phyloP scores from a whole-genome alignment of 2,329 filamentous ascomycete species.

The Ophiostoma piceae region DNA sequence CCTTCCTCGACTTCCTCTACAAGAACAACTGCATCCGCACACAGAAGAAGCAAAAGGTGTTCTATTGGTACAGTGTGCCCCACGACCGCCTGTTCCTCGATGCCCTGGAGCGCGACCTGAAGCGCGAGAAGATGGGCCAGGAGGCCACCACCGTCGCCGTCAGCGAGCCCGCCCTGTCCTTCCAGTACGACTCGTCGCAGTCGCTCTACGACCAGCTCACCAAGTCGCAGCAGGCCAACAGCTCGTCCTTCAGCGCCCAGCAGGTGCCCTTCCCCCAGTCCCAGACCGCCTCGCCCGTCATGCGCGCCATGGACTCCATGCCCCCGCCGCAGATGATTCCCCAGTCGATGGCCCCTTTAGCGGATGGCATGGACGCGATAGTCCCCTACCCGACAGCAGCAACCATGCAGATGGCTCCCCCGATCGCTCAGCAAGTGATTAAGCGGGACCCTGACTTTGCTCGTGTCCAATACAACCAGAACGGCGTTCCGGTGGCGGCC shows the following conservation, averaged over 20 bases:
- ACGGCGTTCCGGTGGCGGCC: constrained; percentile 76
- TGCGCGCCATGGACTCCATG: constrained; percentile 90
- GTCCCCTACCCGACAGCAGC: constrained; percentile 52
- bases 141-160: constrained; percentile 95
- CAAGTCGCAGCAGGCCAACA: constrained; percentile 97
- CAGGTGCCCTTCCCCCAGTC: constrained; percentile 63
- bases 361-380: constrained; percentile 67
- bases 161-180: constrained; percentile 93
- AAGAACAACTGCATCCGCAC: constrained; percentile 99
- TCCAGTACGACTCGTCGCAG: constrained; percentile 98
- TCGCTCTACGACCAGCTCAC: constrained; percentile 99
- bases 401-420: constrained; percentile 63
- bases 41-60: constrained; percentile 99
- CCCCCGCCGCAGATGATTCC: constrained; percentile 60
- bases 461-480: constrained; percentile 84
- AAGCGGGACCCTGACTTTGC: constrained; percentile 85
- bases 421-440: constrained; percentile 65
- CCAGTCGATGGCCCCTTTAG: constrained; percentile 50
- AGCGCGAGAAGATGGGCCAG: constrained; percentile 99
- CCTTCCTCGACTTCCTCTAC: constrained; percentile 97
- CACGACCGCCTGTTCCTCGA: constrained; percentile 97
- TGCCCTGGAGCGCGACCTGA: constrained; percentile 91
- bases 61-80: constrained; percentile 99
- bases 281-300: constrained; percentile 80
- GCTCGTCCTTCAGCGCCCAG: constrained; percentile 88